phyloP scores from a whole-genome alignment of 106 monocot genomes.

The Platanthera zijinensis region DNA sequence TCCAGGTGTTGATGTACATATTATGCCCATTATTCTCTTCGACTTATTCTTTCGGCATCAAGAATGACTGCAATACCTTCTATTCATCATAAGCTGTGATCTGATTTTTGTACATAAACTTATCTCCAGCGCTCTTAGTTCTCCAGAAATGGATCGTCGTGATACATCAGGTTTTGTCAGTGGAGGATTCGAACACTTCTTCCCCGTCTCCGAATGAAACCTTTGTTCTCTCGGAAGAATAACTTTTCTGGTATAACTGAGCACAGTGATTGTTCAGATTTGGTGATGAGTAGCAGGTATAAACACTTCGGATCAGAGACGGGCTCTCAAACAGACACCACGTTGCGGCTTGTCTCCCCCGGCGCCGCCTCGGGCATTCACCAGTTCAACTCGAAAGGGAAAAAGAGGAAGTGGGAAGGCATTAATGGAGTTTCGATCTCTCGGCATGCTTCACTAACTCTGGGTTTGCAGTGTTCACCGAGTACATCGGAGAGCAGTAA shows the following conservation, averaged over 20 bases:
- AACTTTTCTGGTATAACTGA: neutral
- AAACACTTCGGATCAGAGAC: neutral
- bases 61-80: neutral
- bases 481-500: constrained; percentile 47
- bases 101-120: neutral
- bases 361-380: constrained; percentile 3
- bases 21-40: neutral
- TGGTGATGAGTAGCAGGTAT: constrained; percentile 16
- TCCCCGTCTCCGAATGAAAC: neutral
- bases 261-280: neutral
- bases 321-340: constrained; percentile 6
- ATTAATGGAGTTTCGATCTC: constrained; percentile 8
- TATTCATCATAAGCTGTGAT: neutral
- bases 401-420: constrained; percentile 37
- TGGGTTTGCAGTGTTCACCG: constrained; percentile 27
- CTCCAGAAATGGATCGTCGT: neutral
- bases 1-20: neutral
- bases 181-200: neutral
- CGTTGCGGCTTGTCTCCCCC: constrained; percentile 11
- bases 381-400: constrained; percentile 10
- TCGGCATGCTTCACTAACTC: constrained; percentile 14
- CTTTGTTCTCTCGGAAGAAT: constrained; percentile 16
- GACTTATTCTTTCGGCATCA: neutral
- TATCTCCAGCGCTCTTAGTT: neutral
- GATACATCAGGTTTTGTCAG: neutral